A percentile compares a stretch with the other conserved stretches of the same genome.
Conservation (phyloP, 1,284 basidiomycete species). For the Xerocomus nothofagi region DNA sequence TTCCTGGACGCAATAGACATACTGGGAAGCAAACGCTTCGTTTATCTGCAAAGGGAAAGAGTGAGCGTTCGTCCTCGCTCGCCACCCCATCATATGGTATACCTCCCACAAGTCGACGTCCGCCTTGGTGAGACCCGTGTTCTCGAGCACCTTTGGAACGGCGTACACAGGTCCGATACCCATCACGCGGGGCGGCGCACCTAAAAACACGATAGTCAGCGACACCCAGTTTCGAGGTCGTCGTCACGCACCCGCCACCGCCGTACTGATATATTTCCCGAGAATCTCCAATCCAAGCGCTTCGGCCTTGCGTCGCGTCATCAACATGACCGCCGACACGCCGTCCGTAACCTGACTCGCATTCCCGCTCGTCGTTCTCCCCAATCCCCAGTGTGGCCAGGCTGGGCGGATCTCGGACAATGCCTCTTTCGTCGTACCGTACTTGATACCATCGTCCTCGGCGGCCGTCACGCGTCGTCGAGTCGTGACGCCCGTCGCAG, state of each 20-base stretch:
- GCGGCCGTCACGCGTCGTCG: slow-evolving; percentile 59
- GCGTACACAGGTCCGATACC: slow-evolving; percentile 78
- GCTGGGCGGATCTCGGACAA: slow-evolving; percentile 73
- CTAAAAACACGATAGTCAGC: slow-evolving; percentile 32
- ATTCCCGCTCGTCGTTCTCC: slow-evolving; percentile 85
- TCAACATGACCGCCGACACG: slow-evolving; percentile 81
- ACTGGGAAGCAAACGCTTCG: slow-evolving; percentile 90
- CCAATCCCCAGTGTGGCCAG: slow-evolving; percentile 86
- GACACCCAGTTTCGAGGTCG: neutral
- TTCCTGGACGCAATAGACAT: slow-evolving; percentile 76
- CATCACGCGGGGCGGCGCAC: slow-evolving; percentile 79
- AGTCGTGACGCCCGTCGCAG: slow-evolving; percentile 45
- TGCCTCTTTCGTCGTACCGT: slow-evolving; percentile 71
- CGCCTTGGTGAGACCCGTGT: slow-evolving; percentile 60
- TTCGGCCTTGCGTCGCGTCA: slow-evolving; percentile 85
- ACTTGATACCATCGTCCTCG: slow-evolving; percentile 82
- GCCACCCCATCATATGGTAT: neutral
- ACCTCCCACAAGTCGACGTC: slow-evolving; percentile 86
- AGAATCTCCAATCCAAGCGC: slow-evolving; percentile 73
- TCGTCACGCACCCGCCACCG: slow-evolving; percentile 59
- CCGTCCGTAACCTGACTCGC: slow-evolving; percentile 89
- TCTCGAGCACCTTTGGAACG: slow-evolving; percentile 68
- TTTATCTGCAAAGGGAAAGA: slow-evolving; percentile 60
- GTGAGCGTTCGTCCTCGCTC: neutral
- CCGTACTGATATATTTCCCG: slow-evolving; percentile 77